Percentiles rank a stretch among this genome's conserved stretches.
These are phyloP conservation scores for Arctium minus DNA, from an alignment of 129 eudicot genomes.

Conservation along the genomic window DNA sequence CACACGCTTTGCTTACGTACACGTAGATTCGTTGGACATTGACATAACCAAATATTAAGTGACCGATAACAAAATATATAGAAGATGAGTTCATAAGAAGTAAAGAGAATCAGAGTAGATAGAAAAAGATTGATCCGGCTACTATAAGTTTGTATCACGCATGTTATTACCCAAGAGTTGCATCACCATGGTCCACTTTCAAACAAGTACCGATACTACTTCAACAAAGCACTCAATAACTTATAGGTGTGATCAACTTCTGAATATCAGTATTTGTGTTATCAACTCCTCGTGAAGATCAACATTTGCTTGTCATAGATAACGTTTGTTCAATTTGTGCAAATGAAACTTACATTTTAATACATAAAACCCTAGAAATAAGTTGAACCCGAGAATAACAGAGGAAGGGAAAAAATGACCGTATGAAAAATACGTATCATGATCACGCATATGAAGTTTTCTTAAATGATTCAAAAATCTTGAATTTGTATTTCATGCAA, in stretches of 20 bases:
- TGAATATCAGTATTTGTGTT: neutral
- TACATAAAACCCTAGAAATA: neutral
- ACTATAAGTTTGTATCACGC: conserved; percentile 1
- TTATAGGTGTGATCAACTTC: neutral
- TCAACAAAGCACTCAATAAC: neutral
- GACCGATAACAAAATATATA: conserved; percentile 19
- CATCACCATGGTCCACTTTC: conserved; percentile 25
- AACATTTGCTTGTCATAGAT: neutral
- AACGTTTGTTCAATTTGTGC: neutral
- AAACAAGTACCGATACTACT: neutral
- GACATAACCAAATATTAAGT: neutral
- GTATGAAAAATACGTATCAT: too few species aligned
- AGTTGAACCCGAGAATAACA: neutral
- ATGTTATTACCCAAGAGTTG: conserved; percentile 14
- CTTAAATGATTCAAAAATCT: neutral
- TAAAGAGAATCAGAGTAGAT: conserved; percentile 25
- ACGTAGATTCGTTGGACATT: neutral
- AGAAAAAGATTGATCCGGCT: conserved; percentile 26
- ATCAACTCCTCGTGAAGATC: neutral
- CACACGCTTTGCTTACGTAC: conserved; percentile 10
- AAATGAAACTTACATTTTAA: neutral
- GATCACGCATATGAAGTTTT: neutral
- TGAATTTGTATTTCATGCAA: neutral
- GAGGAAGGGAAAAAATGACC: neutral
- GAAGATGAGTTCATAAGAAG: conserved; percentile 7